Base-by-base conservation (phyloP, 345 rosid species). In the Citrus hindsii region DNA sequence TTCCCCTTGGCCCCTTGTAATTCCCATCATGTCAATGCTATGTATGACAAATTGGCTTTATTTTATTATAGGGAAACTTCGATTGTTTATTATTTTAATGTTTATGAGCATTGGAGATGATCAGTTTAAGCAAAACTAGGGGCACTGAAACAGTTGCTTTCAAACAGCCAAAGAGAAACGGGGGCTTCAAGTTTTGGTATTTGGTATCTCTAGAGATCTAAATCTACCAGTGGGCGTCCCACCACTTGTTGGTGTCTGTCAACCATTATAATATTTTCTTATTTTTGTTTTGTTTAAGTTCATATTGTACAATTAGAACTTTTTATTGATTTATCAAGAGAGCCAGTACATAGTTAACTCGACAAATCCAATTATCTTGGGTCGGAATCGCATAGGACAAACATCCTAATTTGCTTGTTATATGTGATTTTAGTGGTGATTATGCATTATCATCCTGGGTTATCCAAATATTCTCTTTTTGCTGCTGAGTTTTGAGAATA, bases 1-100 rank as follows among this genome's bases (percentile, higher is more conserved):
- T 38, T 83, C 82, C 64, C 82, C 53, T 63, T 61, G 60, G 74
- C 79, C 63, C 81, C 70, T 83, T 55, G 71, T 38, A 80, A 83
- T 62, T 13, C 32, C 46, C 56, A 42, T 56, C 67, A 27, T 14
- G 73, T 59, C 35, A 10, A 56, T 30, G 40, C 19, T 6, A 37
- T 38, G 56, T 9, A 38, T 60, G 55, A 37, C 37, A 59, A 25
- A 6, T 24, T 38, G 67, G 37, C 4, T 60, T 24, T 60, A 25
- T 73, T 59, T 46, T 60, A 16, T 24, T 28, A 37, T 37, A 14
- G 1, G 76, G 76, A 25, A 38, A 73, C 76, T 77, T 32, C 22
- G 61, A 14, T 32, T 24, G 56, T 21, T 24, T 8, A 21, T 22
- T 37, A 2, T 18, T 67, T 6, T 40, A 40, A 9, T 40, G 12